Evolutionary conservation across 2,329 filamentous ascomycete species (phyloP), one percentile per base, ranked within the genome.

Genomic region (Aschersonia sp.): DNA sequence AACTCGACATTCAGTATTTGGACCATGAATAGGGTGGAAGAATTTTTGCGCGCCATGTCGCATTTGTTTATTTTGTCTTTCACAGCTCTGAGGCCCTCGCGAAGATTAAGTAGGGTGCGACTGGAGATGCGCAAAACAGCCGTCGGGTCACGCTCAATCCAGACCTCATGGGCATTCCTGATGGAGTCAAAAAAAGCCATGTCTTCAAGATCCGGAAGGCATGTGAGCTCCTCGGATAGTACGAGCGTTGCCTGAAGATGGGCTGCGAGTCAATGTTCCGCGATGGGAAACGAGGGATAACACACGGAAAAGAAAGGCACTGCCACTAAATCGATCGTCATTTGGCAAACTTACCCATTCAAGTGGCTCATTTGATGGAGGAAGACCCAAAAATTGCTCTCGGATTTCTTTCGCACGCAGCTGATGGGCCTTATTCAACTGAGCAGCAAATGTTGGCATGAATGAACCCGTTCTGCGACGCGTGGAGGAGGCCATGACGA

Each of bases 31-130:
- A 51, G 54, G 5, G 52, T 49, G 3, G 53, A 50, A 6, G 54
- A 45, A 22, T 55, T 51, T 11, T 60, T 54, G 5, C 55, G 57
- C 2, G 54, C 56, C 4, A 61, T 47, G 5, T 61, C 56, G 52
- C 64, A 54, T n/a, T 65, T 57, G 11, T 62, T 57, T 10, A 67
- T 55, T 5, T 44, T 48, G 57, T 55, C 58, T 48, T 64, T 64
- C 6, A 64, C 48, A 1, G 55, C 59, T 5, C 49, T 30, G 0
- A 64, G 40, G 7, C 58, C 63, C 30, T 58, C 42, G 29, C 56
- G 57, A 5, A 67, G 51, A 4, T 52, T 47, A 5, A 44, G n/a
- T 22, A 57, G 53, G 4, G 52, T 52, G 5, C 55, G 50, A 29
- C 59, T 53, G 41, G 46, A 49, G 30, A 66, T 51, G 5, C 58